These are phyloP conservation scores for Aurifilum marmelostoma DNA, from an alignment of 2,329 filamentous ascomycete species.

Conservation along the genomic window DNA sequence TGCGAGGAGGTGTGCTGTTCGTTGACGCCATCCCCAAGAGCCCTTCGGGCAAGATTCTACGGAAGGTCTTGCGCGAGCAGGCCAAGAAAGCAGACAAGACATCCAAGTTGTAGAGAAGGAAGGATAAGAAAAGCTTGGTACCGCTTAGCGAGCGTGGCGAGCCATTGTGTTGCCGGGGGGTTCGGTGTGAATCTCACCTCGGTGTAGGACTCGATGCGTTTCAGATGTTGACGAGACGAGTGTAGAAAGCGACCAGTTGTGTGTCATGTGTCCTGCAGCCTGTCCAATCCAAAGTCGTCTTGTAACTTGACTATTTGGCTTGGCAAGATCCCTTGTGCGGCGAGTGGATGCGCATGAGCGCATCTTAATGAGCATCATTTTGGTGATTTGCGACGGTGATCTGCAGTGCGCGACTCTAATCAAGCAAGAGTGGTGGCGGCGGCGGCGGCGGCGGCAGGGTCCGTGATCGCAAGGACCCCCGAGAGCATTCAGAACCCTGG, in stretches of 20 bases:
- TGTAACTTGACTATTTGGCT: not conserved
- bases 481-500: not conserved
- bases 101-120: conserved; percentile 32
- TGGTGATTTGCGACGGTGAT: not conserved
- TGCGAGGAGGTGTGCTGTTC: conserved; percentile 49
- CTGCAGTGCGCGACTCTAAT: not conserved
- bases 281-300: not conserved
- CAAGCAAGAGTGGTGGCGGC: not conserved
- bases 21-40: conserved; percentile 64
- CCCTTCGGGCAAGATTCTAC: conserved; percentile 65
- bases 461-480: not conserved
- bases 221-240: not conserved
- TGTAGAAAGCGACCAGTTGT: not conserved
- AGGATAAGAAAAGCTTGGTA: not conserved
- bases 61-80: conserved; percentile 56
- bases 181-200: too few species aligned
- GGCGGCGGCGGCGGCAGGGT: not conserved
- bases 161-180: not conserved
- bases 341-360: not conserved
- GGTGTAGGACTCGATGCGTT: not conserved
- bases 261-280: not conserved
- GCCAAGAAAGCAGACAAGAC: conserved; percentile 39
- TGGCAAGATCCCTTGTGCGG: not conserved
- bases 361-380: not conserved
- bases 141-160: not conserved